Evolutionary conservation across 2,329 filamentous ascomycete species (phyloP), one percentile per base, ranked within the genome.

Genomic region (Hymenoscyphus fraxineus): DNA sequence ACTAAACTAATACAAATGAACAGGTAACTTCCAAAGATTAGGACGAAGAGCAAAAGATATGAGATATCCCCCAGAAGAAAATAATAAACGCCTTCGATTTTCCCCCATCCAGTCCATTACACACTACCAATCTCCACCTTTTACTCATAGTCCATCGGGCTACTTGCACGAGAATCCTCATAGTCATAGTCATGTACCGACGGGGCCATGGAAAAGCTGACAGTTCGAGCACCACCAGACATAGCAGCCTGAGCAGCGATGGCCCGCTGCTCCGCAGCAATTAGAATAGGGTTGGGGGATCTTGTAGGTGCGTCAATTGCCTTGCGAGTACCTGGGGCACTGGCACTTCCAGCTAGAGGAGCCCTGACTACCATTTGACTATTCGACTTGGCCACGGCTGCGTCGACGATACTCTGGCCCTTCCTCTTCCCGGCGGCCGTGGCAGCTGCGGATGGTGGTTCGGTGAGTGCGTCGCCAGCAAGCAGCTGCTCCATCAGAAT

Each of bases 401-500:
- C 16, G 16, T 44, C n/a, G 7, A 44, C 16, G 9, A 44, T 44
- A n/a, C 27, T 57, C 27, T 32, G 22, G 9, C 4, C 56, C 3
- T 31, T 39, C 16, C 6, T 39, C 32, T 9, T 39, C 16, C 10
- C 59, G 9, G n/a, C 7, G n/a, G n/a, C 41, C 13, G 5, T 22
- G 31, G 13, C 40, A 35, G 40, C 27, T n/a, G 19, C 31, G n/a
- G 9, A 13, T 13, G 44, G 44, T 27, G 19, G n/a, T 9, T 51
- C 44, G 2, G 19, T 10, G 12, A 19, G 44, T 10, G 19, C 22
- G 10, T 51, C 44, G 12, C 44, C 44, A 3, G 13, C 10, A 16
- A 35, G 55, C 47, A 61, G 12, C 32, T 55, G 15, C 60, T 61
- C 60, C 15, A 40, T 40, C 27, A 66, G 5, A 6, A 63, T 59